Base-by-base conservation (phyloP, 2,329 filamentous ascomycete genomes). In the Phialophora verrucosa region DNA sequence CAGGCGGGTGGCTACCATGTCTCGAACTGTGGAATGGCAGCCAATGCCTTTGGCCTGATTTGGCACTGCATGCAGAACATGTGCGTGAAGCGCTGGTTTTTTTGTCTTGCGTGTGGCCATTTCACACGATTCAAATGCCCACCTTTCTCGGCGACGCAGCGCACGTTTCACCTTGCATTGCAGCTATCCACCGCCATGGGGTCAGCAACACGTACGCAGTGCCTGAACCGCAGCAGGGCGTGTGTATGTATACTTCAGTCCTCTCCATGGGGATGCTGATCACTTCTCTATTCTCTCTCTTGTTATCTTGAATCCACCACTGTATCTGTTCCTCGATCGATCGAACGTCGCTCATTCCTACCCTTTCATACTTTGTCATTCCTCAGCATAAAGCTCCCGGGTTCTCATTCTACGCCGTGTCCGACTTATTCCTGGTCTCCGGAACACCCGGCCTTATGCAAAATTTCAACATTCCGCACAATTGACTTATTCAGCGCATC, bases 401-500 rank as follows among this genome's bases (percentile, higher is more conserved):
- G 7, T 25, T 27, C 29, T 29, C 32, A 8, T 20, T 14, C 31
- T 23, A 35, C 7, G 29, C 25, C 17, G 27, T 6, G 27, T 25
- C 17, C 14, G 29, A 55, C 59, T 23, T 38, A 17, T 27, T 59
- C 35, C 29, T 59, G 27, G 47, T 61, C 17, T 31, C 29, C 59
- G 47, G 59, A 25, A 38, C 53, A 31, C 14, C 47, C 59, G 47
- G 31, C 31, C 53, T 42, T 53, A 51, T 51, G 59, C 20, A 38
- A 8, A 31, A 14, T 61, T 35, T 49, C 23, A 23, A 44, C 23
- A 31, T 38, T 32, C 51, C 35, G 20, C 53, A 55, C 50, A 44
- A 42, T 23, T 27, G 27, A 65, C 62, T 55, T 62, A 62, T 47
- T 62, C 55, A 64, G 49, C 56, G 25, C 49, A 51, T 54, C 50